Evolutionary conservation across 352 stramenopile genomes (phyloP).

Genomic region (Pythium rishiriense): DNA sequence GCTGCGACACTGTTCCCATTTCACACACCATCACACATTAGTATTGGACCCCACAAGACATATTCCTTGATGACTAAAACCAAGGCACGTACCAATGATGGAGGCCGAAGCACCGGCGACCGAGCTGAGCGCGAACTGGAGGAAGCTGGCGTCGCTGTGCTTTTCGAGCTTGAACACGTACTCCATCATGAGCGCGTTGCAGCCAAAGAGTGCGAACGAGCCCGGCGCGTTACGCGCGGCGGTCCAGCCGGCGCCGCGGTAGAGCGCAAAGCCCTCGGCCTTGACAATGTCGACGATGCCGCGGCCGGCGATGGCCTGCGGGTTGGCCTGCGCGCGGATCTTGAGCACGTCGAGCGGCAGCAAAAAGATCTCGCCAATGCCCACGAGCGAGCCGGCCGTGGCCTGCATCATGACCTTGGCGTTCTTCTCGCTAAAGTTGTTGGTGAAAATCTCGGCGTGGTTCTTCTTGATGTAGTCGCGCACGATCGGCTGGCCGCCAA

Average conservation of each 20-base stretch:
- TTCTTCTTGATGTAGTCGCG: conserved; percentile 92
- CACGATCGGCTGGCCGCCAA: conserved; percentile 93
- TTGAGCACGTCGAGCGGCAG: conserved; percentile 96
- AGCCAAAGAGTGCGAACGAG: conserved; percentile 95
- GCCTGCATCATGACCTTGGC: conserved; percentile 94
- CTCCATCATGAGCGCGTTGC: conserved; percentile 87
- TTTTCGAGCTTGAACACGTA: conserved; percentile 91
- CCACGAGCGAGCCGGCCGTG: conserved; percentile 91
- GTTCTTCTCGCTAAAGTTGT: conserved; percentile 90
- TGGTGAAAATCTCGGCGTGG: conserved; percentile 87
- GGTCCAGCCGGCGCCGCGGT: conserved; percentile 91
- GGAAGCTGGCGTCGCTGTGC: conserved; percentile 89
- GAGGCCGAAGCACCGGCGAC: conserved; percentile 78
- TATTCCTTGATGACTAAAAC: conserved; percentile 21
- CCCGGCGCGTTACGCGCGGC: conserved; percentile 93
- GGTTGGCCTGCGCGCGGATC: conserved; percentile 96
- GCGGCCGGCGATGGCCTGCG: conserved; percentile 89
- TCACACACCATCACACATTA: conserved; percentile 6
- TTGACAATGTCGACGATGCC: conserved; percentile 92
- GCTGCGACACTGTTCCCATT: conserved; percentile 76
- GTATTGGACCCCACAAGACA: not conserved
- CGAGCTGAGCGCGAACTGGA: conserved; percentile 91
- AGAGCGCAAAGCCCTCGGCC: conserved; percentile 90
- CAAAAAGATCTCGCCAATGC: conserved; percentile 94
- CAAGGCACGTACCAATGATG: conserved; percentile 65